A percentile compares a stretch with the other conserved stretches of the same genome.
Evolutionary conservation across 164 flowering plant genomes (phyloP).

Genomic region (Cinnamomum chago): DNA sequence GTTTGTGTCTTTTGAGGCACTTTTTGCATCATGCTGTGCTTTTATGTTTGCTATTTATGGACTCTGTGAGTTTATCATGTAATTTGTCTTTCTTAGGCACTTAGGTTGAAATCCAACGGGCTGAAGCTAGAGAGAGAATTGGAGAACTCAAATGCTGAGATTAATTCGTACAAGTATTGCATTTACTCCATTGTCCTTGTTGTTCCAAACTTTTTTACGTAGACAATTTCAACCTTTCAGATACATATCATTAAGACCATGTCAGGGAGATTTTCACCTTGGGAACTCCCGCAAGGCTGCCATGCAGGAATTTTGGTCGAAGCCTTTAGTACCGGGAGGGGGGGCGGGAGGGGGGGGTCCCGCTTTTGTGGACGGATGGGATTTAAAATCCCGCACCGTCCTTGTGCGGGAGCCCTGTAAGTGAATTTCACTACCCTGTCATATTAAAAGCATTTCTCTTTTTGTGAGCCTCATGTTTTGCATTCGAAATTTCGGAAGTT

Average conservation of each 20-base stretch:
- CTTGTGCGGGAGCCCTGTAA: too few species aligned
- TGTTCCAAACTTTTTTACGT: background rate
- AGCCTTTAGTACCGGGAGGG: too few species aligned
- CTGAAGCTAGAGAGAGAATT: constrained; percentile 86
- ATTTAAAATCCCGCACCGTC: too few species aligned
- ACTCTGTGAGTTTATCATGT: background rate
- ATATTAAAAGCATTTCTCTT: background rate
- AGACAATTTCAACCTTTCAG: too few species aligned
- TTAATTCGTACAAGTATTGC: constrained; percentile 72
- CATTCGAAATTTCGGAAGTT: background rate
- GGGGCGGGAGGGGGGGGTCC: too few species aligned
- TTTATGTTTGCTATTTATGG: background rate
- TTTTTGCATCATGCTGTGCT: background rate
- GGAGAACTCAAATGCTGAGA: constrained; percentile 72
- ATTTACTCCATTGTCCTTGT: background rate
- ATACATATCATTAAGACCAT: background rate
- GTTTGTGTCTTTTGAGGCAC: background rate
- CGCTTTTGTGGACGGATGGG: too few species aligned
- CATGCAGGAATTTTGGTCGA: too few species aligned
- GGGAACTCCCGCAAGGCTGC: background rate
- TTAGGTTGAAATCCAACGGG: constrained; percentile 86
- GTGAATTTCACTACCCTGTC: too few species aligned
- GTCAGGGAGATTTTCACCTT: background rate
- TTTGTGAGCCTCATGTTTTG: background rate
- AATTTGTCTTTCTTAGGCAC: constrained; percentile 48